Base-by-base conservation (phyloP, 371 early-diverging fungal species). In the Mucor plumbeus region DNA sequence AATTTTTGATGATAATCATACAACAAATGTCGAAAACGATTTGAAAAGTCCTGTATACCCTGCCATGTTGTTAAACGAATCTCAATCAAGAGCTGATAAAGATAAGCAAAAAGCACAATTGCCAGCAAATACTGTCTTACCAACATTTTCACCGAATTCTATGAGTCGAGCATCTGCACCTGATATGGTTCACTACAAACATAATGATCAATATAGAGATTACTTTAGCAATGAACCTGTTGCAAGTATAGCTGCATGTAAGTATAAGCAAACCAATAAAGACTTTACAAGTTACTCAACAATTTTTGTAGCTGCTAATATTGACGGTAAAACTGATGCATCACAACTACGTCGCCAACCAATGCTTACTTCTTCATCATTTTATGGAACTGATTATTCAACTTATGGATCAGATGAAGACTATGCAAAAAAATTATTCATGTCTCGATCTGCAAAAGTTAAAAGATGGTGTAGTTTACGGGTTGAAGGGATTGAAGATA, bases 361-460 rank as follows among this genome's bases (percentile, higher is more conserved):
- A 13, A 35, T 63, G 56, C 48, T 63, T 14, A 62, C 61, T 1
- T 62, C 72, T n/a, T 60, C 72, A 13, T 65, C 72, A 48, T 65
- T 63, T n/a, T 55, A 55, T 43, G 66, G 21, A n/a, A 19, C 48
- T 19, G 40, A 47, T 26, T 43, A 63, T 44, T 15, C 44, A 8
- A 62, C 34, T 3, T 7, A 50, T 33, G 73, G 69, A 7, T 65
- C 73, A 14, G 73, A 73, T 38, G 60, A 70, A 43, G 74, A 74
- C 14, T 82, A 82, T 59, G 79, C 72, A 0, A 70, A 76, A 55
- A 75, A 76, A 36, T 54, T 82, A 3, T 79, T 72, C 53, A 61
- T 79, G 69, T 82, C 82, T 15, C 74, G 82, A 19, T 77, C 82
- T 15, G 82, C 82, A 8, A 82, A 82, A 58, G 67, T 82, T 10